Conservation (phyloP, 257 asterid species). For the Gardenia jasminoides region DNA sequence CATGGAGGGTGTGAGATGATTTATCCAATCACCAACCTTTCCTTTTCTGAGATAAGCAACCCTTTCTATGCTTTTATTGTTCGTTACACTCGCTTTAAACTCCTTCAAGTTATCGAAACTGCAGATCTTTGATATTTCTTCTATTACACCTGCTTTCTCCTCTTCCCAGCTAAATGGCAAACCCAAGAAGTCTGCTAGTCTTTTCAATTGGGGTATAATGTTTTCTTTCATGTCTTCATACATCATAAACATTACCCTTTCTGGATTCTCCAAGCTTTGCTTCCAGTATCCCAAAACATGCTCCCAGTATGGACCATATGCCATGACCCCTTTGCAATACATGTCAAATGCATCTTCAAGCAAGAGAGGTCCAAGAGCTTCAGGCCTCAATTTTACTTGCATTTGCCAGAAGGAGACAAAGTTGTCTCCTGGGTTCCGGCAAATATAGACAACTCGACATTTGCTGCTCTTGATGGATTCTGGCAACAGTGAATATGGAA, state of each 20-base stretch:
- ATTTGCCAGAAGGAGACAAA: background rate
- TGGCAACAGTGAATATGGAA: background rate
- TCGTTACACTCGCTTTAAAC: background rate
- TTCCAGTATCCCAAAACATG: background rate
- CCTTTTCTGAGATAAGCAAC: background rate
- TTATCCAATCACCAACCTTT: background rate
- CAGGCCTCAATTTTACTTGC: background rate
- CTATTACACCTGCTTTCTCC: background rate
- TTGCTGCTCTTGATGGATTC: background rate
- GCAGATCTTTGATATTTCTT: background rate
- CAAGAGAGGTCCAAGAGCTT: background rate
- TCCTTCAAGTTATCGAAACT: background rate
- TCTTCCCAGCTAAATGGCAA: background rate
- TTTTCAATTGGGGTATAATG: background rate
- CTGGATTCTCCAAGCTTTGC: background rate
- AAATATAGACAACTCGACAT: background rate
- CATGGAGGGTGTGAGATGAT: background rate
- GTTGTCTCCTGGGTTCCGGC: background rate
- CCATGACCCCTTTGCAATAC: background rate
- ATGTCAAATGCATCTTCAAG: background rate
- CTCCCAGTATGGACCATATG: background rate
- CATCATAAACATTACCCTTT: background rate
- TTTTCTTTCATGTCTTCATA: constrained; percentile 2
- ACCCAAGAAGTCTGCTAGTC: constrained; percentile 3
- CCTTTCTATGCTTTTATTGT: background rate